These are phyloP conservation scores for Boletus rubropictus DNA, from an alignment of 768 basidiomycete species.

Conservation along the genomic window DNA sequence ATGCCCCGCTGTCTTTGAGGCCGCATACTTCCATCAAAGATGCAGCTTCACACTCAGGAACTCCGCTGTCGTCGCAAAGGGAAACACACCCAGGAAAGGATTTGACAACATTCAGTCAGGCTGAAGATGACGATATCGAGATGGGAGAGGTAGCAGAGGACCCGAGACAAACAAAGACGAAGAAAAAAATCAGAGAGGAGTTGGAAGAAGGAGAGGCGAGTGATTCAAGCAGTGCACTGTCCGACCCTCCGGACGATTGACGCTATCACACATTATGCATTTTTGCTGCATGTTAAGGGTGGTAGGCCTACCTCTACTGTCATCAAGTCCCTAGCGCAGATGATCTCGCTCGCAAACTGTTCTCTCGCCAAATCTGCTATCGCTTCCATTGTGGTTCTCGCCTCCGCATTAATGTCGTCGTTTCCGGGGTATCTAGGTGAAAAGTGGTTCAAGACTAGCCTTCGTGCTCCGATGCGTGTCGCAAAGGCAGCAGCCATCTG, in stretches of 20 bases:
- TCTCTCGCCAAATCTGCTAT: conserved; percentile 52
- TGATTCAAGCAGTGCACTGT: conserved; percentile 70
- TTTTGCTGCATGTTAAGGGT: conserved; percentile 5
- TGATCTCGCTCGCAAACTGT: conserved; percentile 51
- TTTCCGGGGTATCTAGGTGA: conserved; percentile 74
- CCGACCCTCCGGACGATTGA: conserved; percentile 65
- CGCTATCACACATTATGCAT: background rate
- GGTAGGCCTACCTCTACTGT: conserved; percentile 50
- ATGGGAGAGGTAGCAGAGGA: conserved; percentile 89
- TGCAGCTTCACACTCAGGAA: conserved; percentile 31
- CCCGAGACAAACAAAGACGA: conserved; percentile 40
- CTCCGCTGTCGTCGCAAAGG: conserved; percentile 26
- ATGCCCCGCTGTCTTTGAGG: conserved; percentile 22
- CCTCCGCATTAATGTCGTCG: conserved; percentile 44
- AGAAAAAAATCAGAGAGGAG: conserved; percentile 61
- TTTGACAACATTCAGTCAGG: conserved; percentile 19
- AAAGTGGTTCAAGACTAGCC: conserved; percentile 78
- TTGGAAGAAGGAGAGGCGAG: conserved; percentile 85
- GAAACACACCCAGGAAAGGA: conserved; percentile 17
- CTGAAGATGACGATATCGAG: conserved; percentile 67
- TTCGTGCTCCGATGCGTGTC: conserved; percentile 51
- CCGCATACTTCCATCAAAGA: conserved; percentile 32
- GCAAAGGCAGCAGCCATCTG: conserved; percentile 87
- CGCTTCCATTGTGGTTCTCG: conserved; percentile 54
- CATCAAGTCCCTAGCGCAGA: conserved; percentile 75